Base-by-base conservation (phyloP, 257 asterid genomes). In the Vinca minor region DNA sequence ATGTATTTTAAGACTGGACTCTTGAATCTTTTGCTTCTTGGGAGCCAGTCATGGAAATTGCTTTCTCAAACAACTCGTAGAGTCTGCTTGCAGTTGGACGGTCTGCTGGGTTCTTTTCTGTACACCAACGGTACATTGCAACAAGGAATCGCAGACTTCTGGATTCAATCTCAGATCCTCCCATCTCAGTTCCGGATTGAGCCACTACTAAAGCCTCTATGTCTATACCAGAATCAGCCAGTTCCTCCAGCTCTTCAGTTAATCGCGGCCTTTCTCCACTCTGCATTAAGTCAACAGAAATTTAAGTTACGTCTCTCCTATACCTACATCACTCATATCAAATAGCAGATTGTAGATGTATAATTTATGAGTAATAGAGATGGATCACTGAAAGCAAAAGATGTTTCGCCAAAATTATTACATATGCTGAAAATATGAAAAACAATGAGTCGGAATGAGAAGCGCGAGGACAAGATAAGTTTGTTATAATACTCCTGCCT, bases 61-160 rank as follows among this genome's bases (percentile, higher is more conserved):
- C 70, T 25, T 64, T 82, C 28, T 73, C 41, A 63, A 74, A 71
- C 73, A 86, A 77, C 67, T 70, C 61, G 62, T 84, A 74, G 55
- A 89, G 81, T 25, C 70, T 71, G 63, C 74, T 72, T 11, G 95
- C 87, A 5, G 87, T 76, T 73, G 93, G 95, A 21, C 96, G 90
- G 74, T 83, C 81, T 3, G 47, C 58, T 26, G 93, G 87, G 73
- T 83, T 75, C 72, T 85, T 78, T 69, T 79, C 79, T 0, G 96
- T 89, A 69, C 96, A 89, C 76, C 69, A 77, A 47, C 39, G 74
- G 71, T 75, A 89, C 28, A 86, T 62, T 52, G 77, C 71, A 44
- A 78, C 76, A 0, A 84, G 90, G 58, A 81, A 78, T 49, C 76
- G 59, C 29, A 86, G 75, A 63, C 77, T 65, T 32, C 56, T 66